Base-by-base conservation (phyloP, 805 yeast species). In the Candida adriatica region DNA sequence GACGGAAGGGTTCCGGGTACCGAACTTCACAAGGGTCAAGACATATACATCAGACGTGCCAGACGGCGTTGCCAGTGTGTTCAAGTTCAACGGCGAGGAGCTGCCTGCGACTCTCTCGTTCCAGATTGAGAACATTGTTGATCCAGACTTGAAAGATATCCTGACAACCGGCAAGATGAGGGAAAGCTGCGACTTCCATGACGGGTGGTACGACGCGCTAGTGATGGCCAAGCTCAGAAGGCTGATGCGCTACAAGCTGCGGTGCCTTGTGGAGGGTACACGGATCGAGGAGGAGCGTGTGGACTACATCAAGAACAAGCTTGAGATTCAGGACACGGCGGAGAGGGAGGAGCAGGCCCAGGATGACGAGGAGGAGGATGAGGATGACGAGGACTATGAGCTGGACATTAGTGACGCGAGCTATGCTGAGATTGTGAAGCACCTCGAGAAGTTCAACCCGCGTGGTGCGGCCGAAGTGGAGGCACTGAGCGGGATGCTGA, bases 131-230 rank as follows among this genome's bases (percentile, higher is more conserved):
- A 88, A 90, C 49, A 62, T 92, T 5, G 53, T 68, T 6, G 94
- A 85, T 48, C 71, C 75, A 8, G 79, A 77, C 41, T 62, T 88
- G 8, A 45, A 47, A 9, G 49, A 52, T 4, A 45, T 79, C 10
- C 46, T 83, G 5, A 52, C 56, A 7, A 40, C 50, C 8, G 56
- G 66, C 13, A 57, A 53, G 8, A 35, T 72, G 3, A 60, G 61
- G 18, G 58, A 59, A 0, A 54, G 55, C 8, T 68, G 74, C 15
- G 77, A 75, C 37, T 72, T 70, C 36, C 70, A 70, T 29, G 81
- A 79, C 34, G 97, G 97, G 1, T 90, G 97, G 97, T 70, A 73
- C 38, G 68, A 68, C 32, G 70, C 68, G 39, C 65, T 73, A 26
- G 73, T 78, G 4, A 64, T 86, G 48, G 68, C 70, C 17, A 74